Percentiles rank a stretch among this genome's conserved stretches.
Conservation (phyloP, 2,329 filamentous ascomycete genomes). For the Scleromitrula shiraiana region DNA sequence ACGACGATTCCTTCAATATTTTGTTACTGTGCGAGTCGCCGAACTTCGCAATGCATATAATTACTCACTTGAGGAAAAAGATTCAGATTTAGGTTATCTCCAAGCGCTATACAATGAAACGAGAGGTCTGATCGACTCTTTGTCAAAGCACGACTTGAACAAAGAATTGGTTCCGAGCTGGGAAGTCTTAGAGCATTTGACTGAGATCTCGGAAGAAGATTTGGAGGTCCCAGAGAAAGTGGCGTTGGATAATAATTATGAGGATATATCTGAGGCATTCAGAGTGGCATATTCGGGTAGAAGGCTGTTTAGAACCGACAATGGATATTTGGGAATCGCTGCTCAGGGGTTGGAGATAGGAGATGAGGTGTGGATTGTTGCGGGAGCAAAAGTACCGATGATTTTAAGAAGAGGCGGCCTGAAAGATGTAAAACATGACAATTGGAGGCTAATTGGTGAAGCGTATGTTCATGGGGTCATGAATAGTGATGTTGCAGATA, state of each 20-base stretch:
- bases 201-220: background rate
- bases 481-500: background rate
- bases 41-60: background rate
- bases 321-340: slow-evolving; percentile 4
- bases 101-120: background rate
- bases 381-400: slow-evolving; percentile 3
- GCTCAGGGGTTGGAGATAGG: background rate
- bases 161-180: background rate
- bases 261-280: slow-evolving; percentile 8
- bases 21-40: background rate
- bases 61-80: background rate
- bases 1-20: background rate
- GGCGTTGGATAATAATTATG: slow-evolving; percentile 1
- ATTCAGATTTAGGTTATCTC: background rate
- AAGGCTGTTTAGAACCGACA: slow-evolving; percentile 3
- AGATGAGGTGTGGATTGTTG: slow-evolving; percentile 5
- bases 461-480: slow-evolving; percentile 7
- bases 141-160: background rate
- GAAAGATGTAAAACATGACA: background rate
- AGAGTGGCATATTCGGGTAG: slow-evolving; percentile 10
- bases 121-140: background rate
- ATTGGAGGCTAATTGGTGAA: slow-evolving; percentile 3
- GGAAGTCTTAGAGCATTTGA: background rate
- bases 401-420: slow-evolving; percentile 1
- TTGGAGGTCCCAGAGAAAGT: background rate